phyloP scores from a whole-genome alignment of 139 green algal genomes.

The Haematococcus lacustris region DNA sequence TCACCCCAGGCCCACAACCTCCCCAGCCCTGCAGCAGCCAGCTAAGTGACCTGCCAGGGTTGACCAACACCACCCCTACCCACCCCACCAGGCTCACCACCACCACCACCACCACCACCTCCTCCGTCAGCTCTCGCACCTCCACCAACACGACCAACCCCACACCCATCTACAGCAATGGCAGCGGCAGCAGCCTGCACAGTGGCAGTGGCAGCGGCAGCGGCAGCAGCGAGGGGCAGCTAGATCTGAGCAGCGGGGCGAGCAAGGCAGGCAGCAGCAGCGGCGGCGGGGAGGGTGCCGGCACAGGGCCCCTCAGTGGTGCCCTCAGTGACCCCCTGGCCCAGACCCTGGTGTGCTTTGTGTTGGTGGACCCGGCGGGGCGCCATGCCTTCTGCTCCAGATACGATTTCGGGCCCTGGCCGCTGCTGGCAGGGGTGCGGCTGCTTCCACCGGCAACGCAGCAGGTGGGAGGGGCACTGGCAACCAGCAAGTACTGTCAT shows the following conservation, averaged over 20 bases:
- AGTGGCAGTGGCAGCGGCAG: background rate
- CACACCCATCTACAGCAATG: too few relatives aligned
- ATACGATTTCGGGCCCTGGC: slow-evolving; percentile 92
- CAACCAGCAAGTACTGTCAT: too few relatives aligned
- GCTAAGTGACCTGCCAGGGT: too few relatives aligned
- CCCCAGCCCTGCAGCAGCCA: too few relatives aligned
- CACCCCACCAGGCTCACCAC: too few relatives aligned
- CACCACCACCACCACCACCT: too few relatives aligned
- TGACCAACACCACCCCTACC: too few relatives aligned
- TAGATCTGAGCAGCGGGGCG: background rate
- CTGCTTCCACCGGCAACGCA: slow-evolving; percentile 13
- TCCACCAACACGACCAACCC: too few relatives aligned
- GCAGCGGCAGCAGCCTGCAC: too few relatives aligned
- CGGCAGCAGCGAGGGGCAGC: background rate
- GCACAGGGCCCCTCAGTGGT: slow-evolving; percentile 3
- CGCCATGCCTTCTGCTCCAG: slow-evolving; percentile 72
- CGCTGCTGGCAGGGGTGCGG: slow-evolving; percentile 60
- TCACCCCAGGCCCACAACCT: too few relatives aligned
- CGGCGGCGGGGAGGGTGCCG: slow-evolving; percentile 25
- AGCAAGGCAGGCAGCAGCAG: slow-evolving; percentile 42
- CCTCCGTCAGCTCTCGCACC: too few relatives aligned
- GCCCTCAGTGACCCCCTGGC: slow-evolving; percentile 9
- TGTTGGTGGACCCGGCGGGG: slow-evolving; percentile 62
- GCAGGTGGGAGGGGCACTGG: slow-evolving; percentile 26
- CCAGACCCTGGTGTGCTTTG: slow-evolving; percentile 87